A percentile compares a stretch with the other conserved stretches of the same genome.
These are phyloP conservation scores for Plasmodium knowlesi DNA, from an alignment of 169 alveolate species.

Conservation along the genomic window DNA sequence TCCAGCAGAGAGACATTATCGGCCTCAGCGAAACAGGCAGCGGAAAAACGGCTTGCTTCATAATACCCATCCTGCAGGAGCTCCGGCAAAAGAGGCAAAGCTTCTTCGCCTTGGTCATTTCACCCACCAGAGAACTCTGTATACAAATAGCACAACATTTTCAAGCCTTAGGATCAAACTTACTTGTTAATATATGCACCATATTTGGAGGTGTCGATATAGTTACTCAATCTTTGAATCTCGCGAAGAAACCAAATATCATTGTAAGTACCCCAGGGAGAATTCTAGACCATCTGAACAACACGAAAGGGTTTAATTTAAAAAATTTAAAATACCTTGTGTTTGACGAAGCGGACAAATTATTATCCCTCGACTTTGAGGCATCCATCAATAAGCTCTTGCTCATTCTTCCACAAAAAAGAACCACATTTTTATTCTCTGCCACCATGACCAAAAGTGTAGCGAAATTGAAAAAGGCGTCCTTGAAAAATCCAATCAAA, in stretches of 20 bases:
- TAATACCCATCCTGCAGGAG: slow-evolving; percentile 95
- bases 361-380: slow-evolving; percentile 97
- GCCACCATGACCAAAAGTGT: slow-evolving; percentile 99
- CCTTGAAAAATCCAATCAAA: slow-evolving; percentile 96
- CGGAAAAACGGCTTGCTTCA: slow-evolving; percentile 95
- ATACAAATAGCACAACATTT: slow-evolving; percentile 97
- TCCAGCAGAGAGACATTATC: slow-evolving; percentile 96
- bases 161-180: slow-evolving; percentile 93
- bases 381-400: slow-evolving; percentile 96
- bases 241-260: slow-evolving; percentile 97
- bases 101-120: slow-evolving; percentile 91
- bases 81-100: slow-evolving; percentile 91
- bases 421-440: slow-evolving; percentile 97
- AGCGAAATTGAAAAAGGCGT: slow-evolving; percentile 96
- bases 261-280: slow-evolving; percentile 99
- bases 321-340: slow-evolving; percentile 91
- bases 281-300: slow-evolving; percentile 97
- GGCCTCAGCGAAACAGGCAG: slow-evolving; percentile 99
- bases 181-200: slow-evolving; percentile 93
- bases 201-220: slow-evolving; percentile 99
- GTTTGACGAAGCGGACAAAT: slow-evolving; percentile 97
- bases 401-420: slow-evolving; percentile 90
- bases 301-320: slow-evolving; percentile 97
- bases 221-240: slow-evolving; percentile 94
- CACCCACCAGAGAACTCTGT: slow-evolving; percentile 99